phyloP scores from a whole-genome alignment of 306 rosid species.

The Cercis canadensis region DNA sequence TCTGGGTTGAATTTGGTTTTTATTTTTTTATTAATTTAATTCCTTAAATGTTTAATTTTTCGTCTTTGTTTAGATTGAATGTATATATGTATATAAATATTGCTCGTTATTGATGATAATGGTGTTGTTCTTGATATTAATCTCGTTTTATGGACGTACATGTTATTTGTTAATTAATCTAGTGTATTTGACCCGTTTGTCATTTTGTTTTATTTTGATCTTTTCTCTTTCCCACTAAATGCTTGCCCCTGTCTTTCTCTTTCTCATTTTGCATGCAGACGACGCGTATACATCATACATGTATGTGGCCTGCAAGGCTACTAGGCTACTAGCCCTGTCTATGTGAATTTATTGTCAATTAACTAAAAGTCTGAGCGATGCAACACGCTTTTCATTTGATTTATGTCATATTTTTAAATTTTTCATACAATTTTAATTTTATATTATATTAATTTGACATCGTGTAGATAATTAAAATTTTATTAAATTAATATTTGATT shows the following conservation, averaged over 20 bases:
- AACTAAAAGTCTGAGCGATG: background rate
- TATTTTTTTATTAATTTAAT: background rate
- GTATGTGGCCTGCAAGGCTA: background rate
- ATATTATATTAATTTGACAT: no score
- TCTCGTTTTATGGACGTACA: conserved; percentile 7
- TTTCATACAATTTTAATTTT: no score
- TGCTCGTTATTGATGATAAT: conserved; percentile 8
- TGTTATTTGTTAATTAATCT: conserved; percentile 20
- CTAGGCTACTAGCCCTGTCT: background rate
- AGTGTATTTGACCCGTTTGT: background rate
- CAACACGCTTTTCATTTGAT: no score
- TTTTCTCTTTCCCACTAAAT: background rate
- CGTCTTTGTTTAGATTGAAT: no score
- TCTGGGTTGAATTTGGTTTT: conserved; percentile 11
- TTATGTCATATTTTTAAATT: no score
- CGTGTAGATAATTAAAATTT: no score
- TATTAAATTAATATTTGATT: no score
- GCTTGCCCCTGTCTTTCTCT: background rate
- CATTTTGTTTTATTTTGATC: background rate
- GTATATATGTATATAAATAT: background rate
- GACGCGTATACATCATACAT: background rate
- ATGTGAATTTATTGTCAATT: conserved; percentile 9
- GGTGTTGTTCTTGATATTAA: conserved; percentile 2
- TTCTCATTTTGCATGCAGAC: background rate
- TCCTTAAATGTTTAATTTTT: background rate